These are phyloP conservation scores for Striga asiatica DNA, from an alignment of 257 asterid genomes.

Conservation along the genomic window DNA sequence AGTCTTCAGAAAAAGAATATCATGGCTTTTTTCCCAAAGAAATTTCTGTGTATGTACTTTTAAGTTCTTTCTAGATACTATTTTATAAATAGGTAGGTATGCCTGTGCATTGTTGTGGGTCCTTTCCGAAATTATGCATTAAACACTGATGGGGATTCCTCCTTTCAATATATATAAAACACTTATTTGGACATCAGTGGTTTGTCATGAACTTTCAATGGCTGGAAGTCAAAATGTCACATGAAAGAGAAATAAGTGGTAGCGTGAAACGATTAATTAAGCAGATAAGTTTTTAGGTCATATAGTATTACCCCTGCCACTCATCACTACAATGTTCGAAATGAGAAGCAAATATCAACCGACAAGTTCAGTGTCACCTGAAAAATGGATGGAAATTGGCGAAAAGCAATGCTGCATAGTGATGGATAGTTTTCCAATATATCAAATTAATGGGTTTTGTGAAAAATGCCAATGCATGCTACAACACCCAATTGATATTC, in stretches of 20 bases:
- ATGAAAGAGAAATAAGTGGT: not conserved
- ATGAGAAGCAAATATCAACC: not conserved
- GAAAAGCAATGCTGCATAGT: not conserved
- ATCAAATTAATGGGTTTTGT: too few relatives aligned
- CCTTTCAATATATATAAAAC: too few relatives aligned
- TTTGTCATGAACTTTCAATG: not conserved
- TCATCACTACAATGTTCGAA: not conserved
- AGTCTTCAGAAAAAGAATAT: too few relatives aligned
- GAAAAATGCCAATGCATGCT: too few relatives aligned
- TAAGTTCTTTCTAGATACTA: too few relatives aligned
- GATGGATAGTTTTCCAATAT: not conserved
- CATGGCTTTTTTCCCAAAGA: too few relatives aligned
- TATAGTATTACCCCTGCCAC: not conserved
- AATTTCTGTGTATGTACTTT: too few relatives aligned
- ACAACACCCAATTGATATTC: not conserved
- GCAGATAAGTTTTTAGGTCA: too few relatives aligned
- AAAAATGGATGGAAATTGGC: not conserved
- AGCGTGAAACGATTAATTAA: too few relatives aligned
- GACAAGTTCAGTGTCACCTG: not conserved
- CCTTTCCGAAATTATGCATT: too few relatives aligned
- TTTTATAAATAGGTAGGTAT: too few relatives aligned
- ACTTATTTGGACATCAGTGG: not conserved
- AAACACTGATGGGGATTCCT: not conserved
- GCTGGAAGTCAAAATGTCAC: not conserved
- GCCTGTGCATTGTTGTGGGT: too few relatives aligned